These are phyloP conservation scores for Saccharomycopsis sp. DNA, from an alignment of 805 yeast genomes.

Conservation along the genomic window DNA sequence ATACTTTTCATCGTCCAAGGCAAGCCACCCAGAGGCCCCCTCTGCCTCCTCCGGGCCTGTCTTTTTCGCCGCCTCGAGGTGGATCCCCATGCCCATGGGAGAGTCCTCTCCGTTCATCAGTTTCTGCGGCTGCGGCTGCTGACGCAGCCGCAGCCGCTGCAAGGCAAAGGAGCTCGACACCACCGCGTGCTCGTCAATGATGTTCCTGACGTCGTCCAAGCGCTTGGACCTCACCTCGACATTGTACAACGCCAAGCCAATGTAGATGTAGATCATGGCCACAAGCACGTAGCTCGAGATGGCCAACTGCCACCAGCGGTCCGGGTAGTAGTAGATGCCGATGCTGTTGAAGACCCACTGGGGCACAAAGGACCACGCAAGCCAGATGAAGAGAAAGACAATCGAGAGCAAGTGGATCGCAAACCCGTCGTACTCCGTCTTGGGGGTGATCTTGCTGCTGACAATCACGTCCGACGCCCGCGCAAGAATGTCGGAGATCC, in stretches of 20 bases:
- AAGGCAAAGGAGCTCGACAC: conserved; percentile 29
- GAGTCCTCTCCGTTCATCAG: too few species aligned
- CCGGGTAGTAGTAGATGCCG: conserved; percentile 69
- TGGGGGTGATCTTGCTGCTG: conserved; percentile 43
- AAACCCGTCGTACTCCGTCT: conserved; percentile 82
- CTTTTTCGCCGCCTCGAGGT: too few species aligned
- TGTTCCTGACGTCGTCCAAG: conserved; percentile 49
- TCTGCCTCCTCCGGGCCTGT: not conserved
- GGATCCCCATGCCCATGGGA: too few species aligned
- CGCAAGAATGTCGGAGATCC: conserved; percentile 45
- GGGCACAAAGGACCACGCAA: conserved; percentile 73
- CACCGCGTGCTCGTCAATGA: conserved; percentile 58
- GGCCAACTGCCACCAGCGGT: conserved; percentile 85
- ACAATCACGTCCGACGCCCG: conserved; percentile 59
- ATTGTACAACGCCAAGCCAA: conserved; percentile 63
- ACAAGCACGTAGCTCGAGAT: conserved; percentile 64
- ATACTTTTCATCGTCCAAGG: conserved; percentile 28
- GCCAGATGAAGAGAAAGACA: conserved; percentile 44
- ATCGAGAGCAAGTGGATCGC: conserved; percentile 66
- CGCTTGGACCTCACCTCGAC: conserved; percentile 62
- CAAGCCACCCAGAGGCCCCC: conserved; percentile 19
- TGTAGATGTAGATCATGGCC: conserved; percentile 62
- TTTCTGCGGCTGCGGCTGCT: too few species aligned
- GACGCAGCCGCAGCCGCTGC: too few species aligned
- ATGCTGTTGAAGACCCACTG: conserved; percentile 40